Conservation (phyloP, 2,329 filamentous ascomycete genomes). For the Pseudocercospora macadamiae region DNA sequence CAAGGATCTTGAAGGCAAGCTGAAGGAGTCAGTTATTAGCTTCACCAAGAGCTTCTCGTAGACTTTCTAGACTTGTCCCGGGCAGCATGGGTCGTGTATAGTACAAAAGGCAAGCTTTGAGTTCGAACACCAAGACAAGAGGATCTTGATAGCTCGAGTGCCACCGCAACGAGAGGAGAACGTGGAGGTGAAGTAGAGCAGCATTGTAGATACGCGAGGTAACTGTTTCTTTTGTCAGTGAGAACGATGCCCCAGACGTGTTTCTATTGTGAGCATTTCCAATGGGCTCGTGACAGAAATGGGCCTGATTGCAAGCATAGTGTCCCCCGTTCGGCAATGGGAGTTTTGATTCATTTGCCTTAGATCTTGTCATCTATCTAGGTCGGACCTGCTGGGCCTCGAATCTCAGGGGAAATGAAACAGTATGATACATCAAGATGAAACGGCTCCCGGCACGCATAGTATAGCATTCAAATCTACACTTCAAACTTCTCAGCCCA, state of each 20-base stretch:
- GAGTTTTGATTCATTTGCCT: too few relatives aligned
- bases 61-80: slow-evolving; percentile 26
- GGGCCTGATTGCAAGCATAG: too few relatives aligned
- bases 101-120: slow-evolving; percentile 35
- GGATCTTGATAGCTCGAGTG: slow-evolving; percentile 17
- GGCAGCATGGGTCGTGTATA: slow-evolving; percentile 36
- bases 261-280: too few relatives aligned
- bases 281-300: too few relatives aligned
- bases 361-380: too few relatives aligned
- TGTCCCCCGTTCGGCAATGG: too few relatives aligned
- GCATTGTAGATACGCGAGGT: slow-evolving; percentile 36
- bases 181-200: slow-evolving; percentile 18
- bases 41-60: slow-evolving; percentile 93
- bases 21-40: slow-evolving; percentile 72
- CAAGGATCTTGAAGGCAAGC: slow-evolving; percentile 86
- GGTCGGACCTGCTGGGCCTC: too few relatives aligned
- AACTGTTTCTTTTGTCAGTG: slow-evolving; percentile 32
- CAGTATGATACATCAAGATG: too few relatives aligned
- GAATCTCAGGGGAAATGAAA: too few relatives aligned
- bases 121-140: slow-evolving; percentile 26
- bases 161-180: slow-evolving; percentile 15
- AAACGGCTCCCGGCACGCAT: too few relatives aligned
- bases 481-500: slow-evolving; percentile 76
- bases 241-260: neutral
- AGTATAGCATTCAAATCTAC: too few relatives aligned